phyloP scores from a whole-genome alignment of 2,329 filamentous ascomycete genomes.

The Aspergillus ochraceoroseus region DNA sequence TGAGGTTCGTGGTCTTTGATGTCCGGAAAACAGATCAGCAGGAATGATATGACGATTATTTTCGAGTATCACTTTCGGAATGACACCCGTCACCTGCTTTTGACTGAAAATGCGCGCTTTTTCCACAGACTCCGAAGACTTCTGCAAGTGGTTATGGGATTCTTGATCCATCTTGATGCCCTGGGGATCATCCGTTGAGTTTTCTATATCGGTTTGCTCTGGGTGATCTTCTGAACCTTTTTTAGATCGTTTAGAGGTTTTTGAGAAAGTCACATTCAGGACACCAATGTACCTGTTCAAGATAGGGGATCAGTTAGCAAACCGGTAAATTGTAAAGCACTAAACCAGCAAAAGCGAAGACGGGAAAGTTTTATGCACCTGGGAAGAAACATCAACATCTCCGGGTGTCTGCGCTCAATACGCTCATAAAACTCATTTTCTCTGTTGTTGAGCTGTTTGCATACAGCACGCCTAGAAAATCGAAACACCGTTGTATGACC shows the following conservation, averaged over 20 bases:
- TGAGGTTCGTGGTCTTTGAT: conserved; percentile 42
- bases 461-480: conserved; percentile 90
- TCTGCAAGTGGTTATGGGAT: conserved; percentile 14
- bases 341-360: too few species aligned
- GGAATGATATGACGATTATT: conserved; percentile 93
- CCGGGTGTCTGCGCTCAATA: conserved; percentile 83
- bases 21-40: conserved; percentile 68
- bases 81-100: conserved; percentile 66
- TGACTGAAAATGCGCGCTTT: conserved; percentile 61
- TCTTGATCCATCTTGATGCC: conserved; percentile 14
- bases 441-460: conserved; percentile 95
- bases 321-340: too few species aligned
- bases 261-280: conserved; percentile 90
- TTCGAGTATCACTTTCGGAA: conserved; percentile 87
- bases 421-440: conserved; percentile 99
- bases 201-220: conserved; percentile 19
- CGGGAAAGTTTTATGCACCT: conserved; percentile 67
- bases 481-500: conserved; percentile 95
- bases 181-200: conserved; percentile 7
- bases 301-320: conserved; percentile 11
- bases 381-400: conserved; percentile 84
- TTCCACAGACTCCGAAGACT: conserved; percentile 23
- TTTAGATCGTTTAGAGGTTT: conserved; percentile 62
- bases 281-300: conserved; percentile 88
- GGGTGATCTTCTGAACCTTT: conserved; percentile 31